A percentile compares a stretch with the other conserved stretches of the same genome.
These are phyloP conservation scores for Mycena pura DNA, from an alignment of 768 basidiomycete species.

Conservation along the genomic window DNA sequence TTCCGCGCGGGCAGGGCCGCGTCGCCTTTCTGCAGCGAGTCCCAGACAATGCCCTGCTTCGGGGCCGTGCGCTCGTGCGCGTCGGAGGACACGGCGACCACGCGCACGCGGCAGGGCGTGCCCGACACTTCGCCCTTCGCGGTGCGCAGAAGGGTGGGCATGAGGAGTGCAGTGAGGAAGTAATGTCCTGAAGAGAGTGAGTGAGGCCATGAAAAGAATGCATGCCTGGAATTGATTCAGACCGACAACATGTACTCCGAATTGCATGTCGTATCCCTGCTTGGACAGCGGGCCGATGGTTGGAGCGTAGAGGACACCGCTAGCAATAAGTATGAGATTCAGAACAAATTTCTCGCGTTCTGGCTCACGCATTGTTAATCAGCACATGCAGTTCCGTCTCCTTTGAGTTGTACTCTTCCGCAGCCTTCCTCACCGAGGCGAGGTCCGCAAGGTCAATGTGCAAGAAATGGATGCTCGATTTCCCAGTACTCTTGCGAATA, in stretches of 20 bases:
- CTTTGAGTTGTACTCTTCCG: conserved; percentile 38
- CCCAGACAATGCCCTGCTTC: conserved; percentile 37
- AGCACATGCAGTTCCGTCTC: conserved; percentile 39
- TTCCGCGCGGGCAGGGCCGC: conserved; percentile 27
- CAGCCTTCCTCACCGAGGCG: conserved; percentile 36
- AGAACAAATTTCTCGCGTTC: not conserved
- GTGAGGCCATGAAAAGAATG: not conserved
- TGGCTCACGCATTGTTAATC: conserved; percentile 41
- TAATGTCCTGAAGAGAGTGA: conserved; percentile 29
- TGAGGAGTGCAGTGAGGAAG: conserved; percentile 39
- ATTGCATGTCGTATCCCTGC: conserved; percentile 43
- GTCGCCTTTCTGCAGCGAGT: conserved; percentile 38
- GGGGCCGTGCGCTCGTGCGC: conserved; percentile 31
- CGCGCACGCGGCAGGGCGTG: conserved; percentile 35
- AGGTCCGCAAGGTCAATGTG: conserved; percentile 45
- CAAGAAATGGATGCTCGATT: conserved; percentile 42
- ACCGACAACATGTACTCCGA: conserved; percentile 42
- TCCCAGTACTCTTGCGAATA: conserved; percentile 49
- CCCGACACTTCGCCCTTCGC: conserved; percentile 34
- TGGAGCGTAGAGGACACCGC: conserved; percentile 41
- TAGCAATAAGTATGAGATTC: conserved; percentile 9
- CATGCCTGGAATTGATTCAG: not conserved
- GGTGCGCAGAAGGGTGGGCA: conserved; percentile 38
- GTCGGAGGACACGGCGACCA: conserved; percentile 32
- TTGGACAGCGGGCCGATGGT: conserved; percentile 34